phyloP scores from a whole-genome alignment of 2,329 filamentous ascomycete genomes.

The Rhinocladiella similis region DNA sequence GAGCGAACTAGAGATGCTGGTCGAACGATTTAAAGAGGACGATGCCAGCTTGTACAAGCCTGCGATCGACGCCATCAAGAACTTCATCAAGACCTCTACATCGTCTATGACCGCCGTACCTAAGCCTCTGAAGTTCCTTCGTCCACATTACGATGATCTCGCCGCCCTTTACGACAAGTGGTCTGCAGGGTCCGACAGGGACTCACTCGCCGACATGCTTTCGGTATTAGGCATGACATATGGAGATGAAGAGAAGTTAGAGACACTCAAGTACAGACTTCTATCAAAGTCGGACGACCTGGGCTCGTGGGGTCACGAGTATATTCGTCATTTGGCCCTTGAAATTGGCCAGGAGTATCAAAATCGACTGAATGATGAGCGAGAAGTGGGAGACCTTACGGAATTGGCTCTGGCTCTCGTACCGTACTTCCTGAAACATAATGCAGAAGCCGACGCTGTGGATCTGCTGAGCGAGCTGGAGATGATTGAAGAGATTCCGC shows the following conservation, averaged over 20 bases:
- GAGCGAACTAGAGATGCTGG: constrained; percentile 95
- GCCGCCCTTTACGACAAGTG: constrained; percentile 87
- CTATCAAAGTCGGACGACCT: constrained; percentile 83
- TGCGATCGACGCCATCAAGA: constrained; percentile 94
- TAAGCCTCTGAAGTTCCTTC: constrained; percentile 95
- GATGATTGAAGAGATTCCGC: constrained; percentile 88
- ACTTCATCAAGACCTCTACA: constrained; percentile 97
- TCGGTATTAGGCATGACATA: constrained; percentile 99
- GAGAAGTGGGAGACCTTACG: constrained; percentile 78
- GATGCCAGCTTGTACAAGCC: constrained; percentile 87
- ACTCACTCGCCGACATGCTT: constrained; percentile 85
- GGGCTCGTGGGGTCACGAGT: constrained; percentile 97
- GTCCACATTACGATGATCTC: constrained; percentile 91
- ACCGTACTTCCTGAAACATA: constrained; percentile 93
- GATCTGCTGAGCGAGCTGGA: constrained; percentile 96
- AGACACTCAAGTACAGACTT: constrained; percentile 93
- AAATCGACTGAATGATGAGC: constrained; percentile 81
- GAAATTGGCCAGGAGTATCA: constrained; percentile 95
- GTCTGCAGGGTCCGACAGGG: constrained; percentile 73
- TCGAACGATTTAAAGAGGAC: constrained; percentile 91
- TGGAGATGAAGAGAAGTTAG: constrained; percentile 91
- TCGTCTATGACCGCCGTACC: constrained; percentile 99
- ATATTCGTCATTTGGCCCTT: constrained; percentile 89
- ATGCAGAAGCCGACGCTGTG: constrained; percentile 96
- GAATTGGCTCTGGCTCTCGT: constrained; percentile 82